These are phyloP conservation scores for Lactarius akahatsu DNA, from an alignment of 768 basidiomycete species.

Conservation along the genomic window DNA sequence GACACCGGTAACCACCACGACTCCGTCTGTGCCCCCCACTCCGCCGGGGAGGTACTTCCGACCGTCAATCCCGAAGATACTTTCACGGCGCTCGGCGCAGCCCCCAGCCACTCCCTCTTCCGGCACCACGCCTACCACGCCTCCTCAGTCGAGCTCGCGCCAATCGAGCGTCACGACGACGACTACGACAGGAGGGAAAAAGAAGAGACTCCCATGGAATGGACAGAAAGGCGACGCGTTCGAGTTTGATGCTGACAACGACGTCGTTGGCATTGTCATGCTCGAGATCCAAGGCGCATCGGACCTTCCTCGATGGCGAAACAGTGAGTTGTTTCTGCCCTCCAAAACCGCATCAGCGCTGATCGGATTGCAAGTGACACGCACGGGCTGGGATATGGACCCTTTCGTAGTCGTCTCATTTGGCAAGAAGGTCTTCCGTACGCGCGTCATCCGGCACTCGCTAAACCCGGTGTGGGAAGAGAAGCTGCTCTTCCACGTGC, in stretches of 20 bases:
- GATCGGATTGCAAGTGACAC: constrained; percentile 55
- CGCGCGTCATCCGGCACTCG: constrained; percentile 81
- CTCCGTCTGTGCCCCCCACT: constrained; percentile 32
- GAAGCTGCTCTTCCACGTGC: constrained; percentile 92
- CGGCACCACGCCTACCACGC: constrained; percentile 27
- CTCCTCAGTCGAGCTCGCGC: constrained; percentile 15
- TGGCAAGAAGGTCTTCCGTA: constrained; percentile 95
- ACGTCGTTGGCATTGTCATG: constrained; percentile 93
- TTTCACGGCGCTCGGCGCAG: constrained; percentile 37
- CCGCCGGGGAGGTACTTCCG: constrained; percentile 34
- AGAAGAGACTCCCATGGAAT: constrained; percentile 43
- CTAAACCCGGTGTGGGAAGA: constrained; percentile 92
- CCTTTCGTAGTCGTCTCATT: constrained; percentile 96
- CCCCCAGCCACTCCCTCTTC: constrained; percentile 36
- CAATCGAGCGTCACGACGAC: constrained; percentile 29
- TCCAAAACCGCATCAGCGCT: not conserved
- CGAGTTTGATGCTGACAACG: constrained; percentile 68
- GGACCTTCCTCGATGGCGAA: constrained; percentile 82
- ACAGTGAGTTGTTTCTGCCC: constrained; percentile 56
- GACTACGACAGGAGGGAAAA: constrained; percentile 33
- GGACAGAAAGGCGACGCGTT: constrained; percentile 43
- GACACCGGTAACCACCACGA: constrained; percentile 21
- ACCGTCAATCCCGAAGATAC: constrained; percentile 37
- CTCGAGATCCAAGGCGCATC: constrained; percentile 83
- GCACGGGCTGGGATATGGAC: constrained; percentile 94